Evolutionary conservation across 148 eudicot species (phyloP).

Genomic region (Pharnaceum exiguum): DNA sequence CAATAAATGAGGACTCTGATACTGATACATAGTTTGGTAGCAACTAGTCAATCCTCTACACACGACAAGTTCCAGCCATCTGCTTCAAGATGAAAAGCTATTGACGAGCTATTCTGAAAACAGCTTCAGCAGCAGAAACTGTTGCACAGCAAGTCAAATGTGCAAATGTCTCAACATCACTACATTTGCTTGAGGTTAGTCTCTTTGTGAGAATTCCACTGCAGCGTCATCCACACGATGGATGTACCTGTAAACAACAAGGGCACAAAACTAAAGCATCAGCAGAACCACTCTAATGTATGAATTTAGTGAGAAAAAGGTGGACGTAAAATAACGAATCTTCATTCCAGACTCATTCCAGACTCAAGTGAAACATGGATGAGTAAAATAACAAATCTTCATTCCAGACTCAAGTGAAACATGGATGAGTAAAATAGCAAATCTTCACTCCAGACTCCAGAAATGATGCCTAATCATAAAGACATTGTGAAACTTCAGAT

Average conservation of each 20-base stretch:
- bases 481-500: too few species aligned
- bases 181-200: constrained; percentile 20
- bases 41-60: too few species aligned
- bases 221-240: constrained; percentile 80
- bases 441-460: too few species aligned
- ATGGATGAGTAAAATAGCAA: not conserved
- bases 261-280: not conserved
- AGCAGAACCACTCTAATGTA: not conserved
- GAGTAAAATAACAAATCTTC: not conserved
- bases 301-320: not conserved
- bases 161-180: too few species aligned
- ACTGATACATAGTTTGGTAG: too few species aligned
- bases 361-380: not conserved
- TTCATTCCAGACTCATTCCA: not conserved
- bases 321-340: not conserved
- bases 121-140: too few species aligned
- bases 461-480: too few species aligned
- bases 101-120: too few species aligned
- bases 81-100: too few species aligned
- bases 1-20: too few species aligned
- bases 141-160: too few species aligned
- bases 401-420: not conserved
- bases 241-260: constrained; percentile 59
- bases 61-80: too few species aligned
- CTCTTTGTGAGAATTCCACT: constrained; percentile 67